Percentiles rank a stretch among this genome's conserved stretches.
These are phyloP conservation scores for Grosmannia clavigera DNA, from an alignment of 2,329 filamentous ascomycete genomes.

Conservation along the genomic window DNA sequence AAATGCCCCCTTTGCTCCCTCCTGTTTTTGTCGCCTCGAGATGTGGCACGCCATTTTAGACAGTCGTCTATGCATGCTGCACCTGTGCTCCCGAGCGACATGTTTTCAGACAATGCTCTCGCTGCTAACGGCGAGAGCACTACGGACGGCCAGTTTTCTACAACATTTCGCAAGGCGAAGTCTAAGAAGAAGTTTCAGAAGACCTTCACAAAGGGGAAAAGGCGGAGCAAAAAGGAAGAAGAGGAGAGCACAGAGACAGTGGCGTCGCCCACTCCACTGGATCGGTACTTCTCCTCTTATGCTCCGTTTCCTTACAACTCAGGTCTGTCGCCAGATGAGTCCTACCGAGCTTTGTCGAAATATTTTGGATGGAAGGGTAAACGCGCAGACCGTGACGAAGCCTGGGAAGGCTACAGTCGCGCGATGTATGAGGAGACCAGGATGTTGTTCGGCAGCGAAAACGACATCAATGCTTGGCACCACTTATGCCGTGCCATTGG, in stretches of 20 bases:
- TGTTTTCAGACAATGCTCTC: neutral
- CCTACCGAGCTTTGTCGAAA: neutral
- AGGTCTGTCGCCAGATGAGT: neutral
- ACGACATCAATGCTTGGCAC: conserved; percentile 3
- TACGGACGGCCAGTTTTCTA: neutral
- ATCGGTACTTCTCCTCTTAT: conserved; percentile 2
- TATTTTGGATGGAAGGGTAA: neutral
- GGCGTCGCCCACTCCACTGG: neutral
- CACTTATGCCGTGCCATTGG: conserved; percentile 2
- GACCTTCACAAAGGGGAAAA: neutral
- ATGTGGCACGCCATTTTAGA: neutral
- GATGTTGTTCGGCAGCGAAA: conserved; percentile 1
- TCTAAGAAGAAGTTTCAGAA: neutral
- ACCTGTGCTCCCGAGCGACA: no score
- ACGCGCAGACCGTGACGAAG: neutral
- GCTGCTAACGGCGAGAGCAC: neutral
- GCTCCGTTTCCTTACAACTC: neutral
- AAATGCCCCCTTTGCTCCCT: neutral
- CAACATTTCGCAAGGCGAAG: neutral
- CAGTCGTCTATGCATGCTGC: neutral
- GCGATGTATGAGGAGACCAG: conserved; percentile 2
- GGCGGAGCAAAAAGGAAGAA: neutral
- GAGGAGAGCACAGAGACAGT: no score
- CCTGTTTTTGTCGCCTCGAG: neutral
- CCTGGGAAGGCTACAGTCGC: neutral